Evolutionary conservation across 345 rosid species (phyloP), one percentile per base, ranked within the genome.

Genomic region (Corchorus olitorius): DNA sequence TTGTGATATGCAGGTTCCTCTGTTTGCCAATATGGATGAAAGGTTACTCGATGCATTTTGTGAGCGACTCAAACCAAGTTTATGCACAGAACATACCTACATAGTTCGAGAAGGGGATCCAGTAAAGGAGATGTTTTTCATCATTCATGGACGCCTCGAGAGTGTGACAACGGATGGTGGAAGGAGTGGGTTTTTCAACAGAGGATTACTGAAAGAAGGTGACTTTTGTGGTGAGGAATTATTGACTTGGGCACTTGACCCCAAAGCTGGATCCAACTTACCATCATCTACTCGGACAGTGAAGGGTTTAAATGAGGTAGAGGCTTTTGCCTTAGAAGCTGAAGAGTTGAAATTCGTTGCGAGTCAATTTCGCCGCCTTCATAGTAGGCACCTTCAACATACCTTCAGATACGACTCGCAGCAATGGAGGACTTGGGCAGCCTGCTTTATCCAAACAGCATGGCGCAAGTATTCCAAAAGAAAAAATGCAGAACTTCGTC

Each of bases 361-460:
- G 0, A 85, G 93, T 78, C 98, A 94, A 77, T 94, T 94, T 56
- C 85, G 97, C 77, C 85, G 98, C 12, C 88, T 94, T n/a, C 98
- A 94, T 69, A 94, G 97, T 43, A 78, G 96, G 70, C 97, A 90
- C 75, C 88, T 94, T 27, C 93, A 92, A 65, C 97, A 93, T 41
- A 93, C 95, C 0, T 93, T 93, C 82, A 88, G 98, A 8, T 89
- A 92, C 86, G 92, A 94, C 80, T 94, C 98, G 1, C 98, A 94
- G 70, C 97, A 94, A 73, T 94, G 98, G 98, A 87, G 96, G 79
- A 94, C 98, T 16, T 94, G 98, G 98, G 98, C 97, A 61, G 71
- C 97, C 48, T 81, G 89, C 83, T 89, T 94, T 58, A 92, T 92
- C 67, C 96, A 94, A 79, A 87, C 97, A 4, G 84, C 96, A 9